A percentile compares a stretch with the other conserved stretches of the same genome.
Evolutionary conservation across 2,329 filamentous ascomycete genomes (phyloP).

Genomic region (Cordyceps militaris): DNA sequence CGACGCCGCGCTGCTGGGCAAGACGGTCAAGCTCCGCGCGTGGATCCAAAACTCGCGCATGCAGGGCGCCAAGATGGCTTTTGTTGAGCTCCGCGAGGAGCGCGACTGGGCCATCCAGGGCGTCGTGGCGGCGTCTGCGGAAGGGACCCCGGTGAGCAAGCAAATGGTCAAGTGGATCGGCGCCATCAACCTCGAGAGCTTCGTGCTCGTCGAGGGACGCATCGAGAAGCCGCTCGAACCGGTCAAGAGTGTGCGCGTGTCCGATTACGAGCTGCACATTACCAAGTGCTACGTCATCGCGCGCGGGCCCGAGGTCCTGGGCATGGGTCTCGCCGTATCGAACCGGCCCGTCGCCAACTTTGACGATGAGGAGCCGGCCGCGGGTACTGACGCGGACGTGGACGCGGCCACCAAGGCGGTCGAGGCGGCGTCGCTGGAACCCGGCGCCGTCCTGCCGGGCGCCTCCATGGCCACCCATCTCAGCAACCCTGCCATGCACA

Average conservation of each 20-base stretch:
- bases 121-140: slow-evolving; percentile 63
- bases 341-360: slow-evolving; percentile 51
- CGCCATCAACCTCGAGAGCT: slow-evolving; percentile 69
- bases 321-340: slow-evolving; percentile 49
- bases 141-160: slow-evolving; percentile 59
- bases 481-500: slow-evolving; percentile 88
- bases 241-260: slow-evolving; percentile 79
- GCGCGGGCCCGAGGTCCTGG: slow-evolving; percentile 49
- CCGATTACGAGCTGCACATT: slow-evolving; percentile 79
- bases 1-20: slow-evolving; percentile 57
- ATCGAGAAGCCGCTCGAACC: slow-evolving; percentile 79
- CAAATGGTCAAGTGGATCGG: slow-evolving; percentile 94
- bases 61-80: slow-evolving; percentile 87
- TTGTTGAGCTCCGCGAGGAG: slow-evolving; percentile 76
- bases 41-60: slow-evolving; percentile 82
- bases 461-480: slow-evolving; percentile 79
- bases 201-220: slow-evolving; percentile 70
- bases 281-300: slow-evolving; percentile 75
- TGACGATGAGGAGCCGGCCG: slow-evolving; percentile 45
- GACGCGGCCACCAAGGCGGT: slow-evolving; percentile 38
- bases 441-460: slow-evolving; percentile 46
- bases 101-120: slow-evolving; percentile 74
- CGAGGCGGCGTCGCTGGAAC: slow-evolving; percentile 33
- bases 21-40: slow-evolving; percentile 68
- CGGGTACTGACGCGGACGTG: slow-evolving; percentile 24